Evolutionary conservation across 345 rosid genomes (phyloP).

Genomic region (Populus simonii): DNA sequence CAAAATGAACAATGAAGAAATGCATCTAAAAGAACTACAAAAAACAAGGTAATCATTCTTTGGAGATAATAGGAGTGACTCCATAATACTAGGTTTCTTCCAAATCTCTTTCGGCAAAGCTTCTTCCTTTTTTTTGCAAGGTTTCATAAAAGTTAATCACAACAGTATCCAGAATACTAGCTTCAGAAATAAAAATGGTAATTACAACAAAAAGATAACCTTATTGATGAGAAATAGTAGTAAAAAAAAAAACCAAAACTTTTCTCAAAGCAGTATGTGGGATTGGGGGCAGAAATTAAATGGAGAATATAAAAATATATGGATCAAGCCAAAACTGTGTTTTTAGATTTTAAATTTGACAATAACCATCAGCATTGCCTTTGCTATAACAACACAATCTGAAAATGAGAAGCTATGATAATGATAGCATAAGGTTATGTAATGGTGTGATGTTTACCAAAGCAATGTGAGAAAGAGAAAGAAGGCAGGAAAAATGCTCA

Average conservation of each 20-base stretch:
- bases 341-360: background rate
- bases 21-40: background rate
- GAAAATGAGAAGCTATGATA: background rate
- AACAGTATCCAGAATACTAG: too few relatives aligned
- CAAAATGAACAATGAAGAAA: background rate
- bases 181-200: background rate
- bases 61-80: background rate
- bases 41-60: background rate
- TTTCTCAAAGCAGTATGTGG: background rate
- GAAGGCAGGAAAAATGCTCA: background rate
- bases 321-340: background rate
- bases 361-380: background rate
- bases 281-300: background rate
- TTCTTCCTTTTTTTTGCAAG: background rate
- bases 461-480: background rate
- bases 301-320: background rate
- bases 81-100: background rate
- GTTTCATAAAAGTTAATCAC: background rate
- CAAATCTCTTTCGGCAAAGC: background rate
- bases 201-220: background rate
- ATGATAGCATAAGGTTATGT: background rate
- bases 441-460: background rate
- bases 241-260: too few relatives aligned
- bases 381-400: background rate
- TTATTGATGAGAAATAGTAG: too few relatives aligned